These are phyloP conservation scores for Saraca asoca DNA, from an alignment of 331 rosid genomes.

Conservation along the genomic window DNA sequence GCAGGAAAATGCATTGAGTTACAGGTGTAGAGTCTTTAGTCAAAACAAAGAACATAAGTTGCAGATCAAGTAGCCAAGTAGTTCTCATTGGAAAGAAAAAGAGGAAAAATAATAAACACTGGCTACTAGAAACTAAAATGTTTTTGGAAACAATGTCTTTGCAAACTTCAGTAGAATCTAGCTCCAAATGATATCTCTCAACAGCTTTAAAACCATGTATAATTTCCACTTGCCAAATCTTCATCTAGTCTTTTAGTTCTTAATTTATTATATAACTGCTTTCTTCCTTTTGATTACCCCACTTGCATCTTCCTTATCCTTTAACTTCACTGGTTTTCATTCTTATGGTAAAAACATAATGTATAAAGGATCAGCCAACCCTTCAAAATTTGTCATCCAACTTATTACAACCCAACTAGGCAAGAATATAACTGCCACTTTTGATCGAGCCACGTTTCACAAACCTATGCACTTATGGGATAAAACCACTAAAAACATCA, in stretches of 20 bases:
- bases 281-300: background rate
- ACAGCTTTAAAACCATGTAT: background rate
- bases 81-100: too few relatives aligned
- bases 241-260: background rate
- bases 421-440: fast-evolving
- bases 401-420: background rate
- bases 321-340: constrained; percentile 26
- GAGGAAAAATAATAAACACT: too few relatives aligned
- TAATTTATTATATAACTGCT: background rate
- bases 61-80: too few relatives aligned
- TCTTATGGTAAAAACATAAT: background rate
- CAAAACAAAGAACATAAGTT: too few relatives aligned
- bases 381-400: background rate
- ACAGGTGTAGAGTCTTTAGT: too few relatives aligned
- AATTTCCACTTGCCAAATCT: background rate
- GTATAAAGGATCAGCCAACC: constrained; percentile 1
- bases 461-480: constrained; percentile 34
- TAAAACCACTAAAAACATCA: background rate
- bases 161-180: background rate
- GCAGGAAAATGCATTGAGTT: too few relatives aligned
- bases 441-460: constrained; percentile 28
- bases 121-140: background rate
- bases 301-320: constrained; percentile 1
- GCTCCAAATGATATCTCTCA: background rate
- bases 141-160: background rate